phyloP scores from a whole-genome alignment of 2,329 filamentous ascomycete species.

The Madurella fahalii region DNA sequence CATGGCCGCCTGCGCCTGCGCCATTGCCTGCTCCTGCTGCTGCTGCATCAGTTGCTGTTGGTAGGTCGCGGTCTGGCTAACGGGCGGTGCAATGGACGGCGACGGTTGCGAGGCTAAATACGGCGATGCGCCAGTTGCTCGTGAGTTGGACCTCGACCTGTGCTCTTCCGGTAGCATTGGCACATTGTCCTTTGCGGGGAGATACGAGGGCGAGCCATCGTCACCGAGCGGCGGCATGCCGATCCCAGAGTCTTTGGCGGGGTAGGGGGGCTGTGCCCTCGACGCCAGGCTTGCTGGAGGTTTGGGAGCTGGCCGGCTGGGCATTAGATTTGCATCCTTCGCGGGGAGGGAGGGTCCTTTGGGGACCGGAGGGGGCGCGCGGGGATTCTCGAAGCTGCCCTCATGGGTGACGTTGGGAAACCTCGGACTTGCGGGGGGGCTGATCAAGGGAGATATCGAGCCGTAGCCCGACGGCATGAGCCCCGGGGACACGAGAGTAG shows the following conservation, averaged over 20 bases:
- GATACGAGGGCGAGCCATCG: constrained; percentile 47
- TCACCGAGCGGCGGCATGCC: constrained; percentile 56
- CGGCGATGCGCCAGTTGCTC: constrained; percentile 50
- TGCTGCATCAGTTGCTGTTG: constrained; percentile 67
- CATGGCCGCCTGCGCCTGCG: constrained; percentile 73
- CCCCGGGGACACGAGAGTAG: constrained; percentile 46
- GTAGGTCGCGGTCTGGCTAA: constrained; percentile 45
- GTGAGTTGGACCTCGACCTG: constrained; percentile 65
- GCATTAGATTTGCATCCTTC: constrained; percentile 63
- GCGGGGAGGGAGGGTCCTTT: constrained; percentile 45
- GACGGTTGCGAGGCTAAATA: constrained; percentile 46
- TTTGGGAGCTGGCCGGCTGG: constrained; percentile 79
- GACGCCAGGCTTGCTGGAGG: constrained; percentile 66
- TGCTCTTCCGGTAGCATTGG: constrained; percentile 64
- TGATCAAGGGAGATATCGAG: constrained; percentile 61
- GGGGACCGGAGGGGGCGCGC: constrained; percentile 87
- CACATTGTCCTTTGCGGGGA: constrained; percentile 49
- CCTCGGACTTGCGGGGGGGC: constrained; percentile 77
- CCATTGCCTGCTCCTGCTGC: constrained; percentile 82
- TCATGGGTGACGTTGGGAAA: constrained; percentile 82
- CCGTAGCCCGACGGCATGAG: constrained; percentile 53
- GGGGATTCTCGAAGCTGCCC: constrained; percentile 95
- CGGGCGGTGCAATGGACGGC: constrained; percentile 31
- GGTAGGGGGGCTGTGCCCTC: constrained; percentile 52
- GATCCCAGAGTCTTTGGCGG: constrained; percentile 60